These are phyloP conservation scores for Sugiyamaella castrensis DNA, from an alignment of 1,139 yeast genomes.

Conservation along the genomic window DNA sequence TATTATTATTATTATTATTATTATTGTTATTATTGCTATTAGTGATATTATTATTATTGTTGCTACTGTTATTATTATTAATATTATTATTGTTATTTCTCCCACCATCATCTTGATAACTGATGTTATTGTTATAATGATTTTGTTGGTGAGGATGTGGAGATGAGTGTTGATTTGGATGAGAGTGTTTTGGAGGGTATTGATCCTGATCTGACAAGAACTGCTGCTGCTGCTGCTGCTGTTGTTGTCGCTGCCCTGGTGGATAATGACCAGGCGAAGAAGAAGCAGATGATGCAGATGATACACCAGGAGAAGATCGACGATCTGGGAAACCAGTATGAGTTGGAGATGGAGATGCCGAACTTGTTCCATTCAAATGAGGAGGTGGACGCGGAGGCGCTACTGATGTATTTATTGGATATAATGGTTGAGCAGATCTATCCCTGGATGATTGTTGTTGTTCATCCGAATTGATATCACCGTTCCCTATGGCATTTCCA, in stretches of 20 bases:
- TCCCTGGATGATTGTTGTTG: no score
- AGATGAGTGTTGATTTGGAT: no score
- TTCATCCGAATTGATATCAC: no score
- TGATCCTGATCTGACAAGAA: neutral
- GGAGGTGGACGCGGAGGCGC: neutral
- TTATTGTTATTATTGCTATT: no score
- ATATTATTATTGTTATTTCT: no score
- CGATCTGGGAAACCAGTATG: neutral
- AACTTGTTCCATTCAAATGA: slow-evolving; percentile 1
- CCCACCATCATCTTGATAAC: slow-evolving; percentile 3
- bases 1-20: no score
- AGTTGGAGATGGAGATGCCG: neutral
- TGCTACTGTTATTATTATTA: no score
- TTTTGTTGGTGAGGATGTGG: neutral
- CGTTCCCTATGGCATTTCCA: no score
- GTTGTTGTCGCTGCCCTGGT: neutral
- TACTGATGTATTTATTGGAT: no score
- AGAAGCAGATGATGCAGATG: neutral
- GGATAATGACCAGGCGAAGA: neutral
- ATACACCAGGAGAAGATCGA: neutral
- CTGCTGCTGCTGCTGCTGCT: neutral
- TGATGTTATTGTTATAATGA: neutral
- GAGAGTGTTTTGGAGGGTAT: neutral
- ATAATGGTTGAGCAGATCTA: no score
- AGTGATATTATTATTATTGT: no score